These are phyloP conservation scores for Cladophialophora bantiana DNA, from an alignment of 2,329 filamentous ascomycete species.

Conservation along the genomic window DNA sequence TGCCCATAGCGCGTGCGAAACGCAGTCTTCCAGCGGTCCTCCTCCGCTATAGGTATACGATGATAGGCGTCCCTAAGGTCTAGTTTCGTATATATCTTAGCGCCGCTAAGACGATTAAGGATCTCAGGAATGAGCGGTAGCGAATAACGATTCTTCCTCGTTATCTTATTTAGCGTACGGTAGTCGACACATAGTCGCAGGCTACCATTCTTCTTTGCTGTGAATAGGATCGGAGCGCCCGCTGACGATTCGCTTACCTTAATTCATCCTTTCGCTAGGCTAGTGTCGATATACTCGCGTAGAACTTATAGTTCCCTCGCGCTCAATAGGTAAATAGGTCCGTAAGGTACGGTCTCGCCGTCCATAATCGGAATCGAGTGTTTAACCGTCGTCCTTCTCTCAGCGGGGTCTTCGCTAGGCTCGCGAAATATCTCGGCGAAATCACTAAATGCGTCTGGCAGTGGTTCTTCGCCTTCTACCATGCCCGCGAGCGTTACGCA, in stretches of 20 bases:
- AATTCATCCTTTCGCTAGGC: too few relatives aligned
- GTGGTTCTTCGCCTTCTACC: too few relatives aligned
- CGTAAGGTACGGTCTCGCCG: too few relatives aligned
- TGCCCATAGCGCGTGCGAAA: slow-evolving; percentile 42
- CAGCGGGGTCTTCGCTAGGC: too few relatives aligned
- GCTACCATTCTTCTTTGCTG: slow-evolving; percentile 15
- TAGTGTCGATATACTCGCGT: too few relatives aligned
- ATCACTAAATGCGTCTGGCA: too few relatives aligned
- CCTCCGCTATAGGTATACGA: slow-evolving; percentile 40
- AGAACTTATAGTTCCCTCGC: too few relatives aligned
- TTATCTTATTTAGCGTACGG: slow-evolving; percentile 43
- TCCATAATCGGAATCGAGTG: too few relatives aligned
- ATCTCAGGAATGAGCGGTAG: slow-evolving; percentile 43
- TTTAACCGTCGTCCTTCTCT: too few relatives aligned
- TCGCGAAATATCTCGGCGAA: too few relatives aligned
- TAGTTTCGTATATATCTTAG: slow-evolving; percentile 38
- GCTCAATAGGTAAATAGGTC: too few relatives aligned
- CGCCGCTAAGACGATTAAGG: slow-evolving; percentile 33
- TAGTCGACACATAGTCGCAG: slow-evolving; percentile 45
- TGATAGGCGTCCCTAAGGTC: slow-evolving; percentile 42
- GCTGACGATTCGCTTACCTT: background rate
- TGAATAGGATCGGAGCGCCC: slow-evolving; percentile 8
- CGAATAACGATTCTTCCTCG: slow-evolving; percentile 43
- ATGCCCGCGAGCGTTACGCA: too few relatives aligned
- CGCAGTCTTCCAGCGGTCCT: slow-evolving; percentile 45